Base-by-base conservation (phyloP, 208 protist species). In the Trypanosoma platydactyli region DNA sequence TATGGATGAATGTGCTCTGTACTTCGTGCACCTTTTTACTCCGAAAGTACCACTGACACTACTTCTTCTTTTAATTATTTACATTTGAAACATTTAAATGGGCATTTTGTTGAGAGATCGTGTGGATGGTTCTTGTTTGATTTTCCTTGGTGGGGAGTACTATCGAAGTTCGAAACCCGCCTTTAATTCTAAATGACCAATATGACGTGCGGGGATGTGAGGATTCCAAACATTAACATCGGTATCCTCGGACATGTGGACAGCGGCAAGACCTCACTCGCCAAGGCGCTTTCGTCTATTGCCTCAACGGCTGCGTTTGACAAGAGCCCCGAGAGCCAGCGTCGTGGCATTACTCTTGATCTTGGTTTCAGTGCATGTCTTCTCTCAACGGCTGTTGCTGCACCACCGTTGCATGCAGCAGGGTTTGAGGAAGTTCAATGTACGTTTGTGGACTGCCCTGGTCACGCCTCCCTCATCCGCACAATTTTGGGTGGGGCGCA, bases 371-470 rank as follows among this genome's bases (percentile, higher is more conserved):
- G 97, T 49, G 82, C 93, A 0, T 87, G 88, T 49, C 57, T 77
- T 22, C 22, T 88, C 25, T 54, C 53, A 20, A 51, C 65, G 3
- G 53, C 42, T 1, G 24, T 40, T 70, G 22, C 58, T 3, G 53
- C 54, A 22, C 53, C 63, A 24, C 15, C 12, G 44, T 70, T 46
- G 76, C 68, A 29, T 77, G 76, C 54, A 2, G 71, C 67, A 5
- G 63, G 64, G 0, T 45, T 89, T 52, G 50, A 76, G 4, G 54
- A 73, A 16, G 57, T 94, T 27, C 79, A 89, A 64, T 96, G 91
- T 69, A 99, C 98, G 16, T 80, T 99, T 6, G 98, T 99, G 0
- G 98, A 99, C 70, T 99, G 98, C 76, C 98, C 98, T 18, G 98
- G 98, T 5, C 98, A 99, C 74, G 98, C 98, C 11, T 98, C 96